Evolutionary conservation across 2,329 filamentous ascomycete species (phyloP).

Genomic region (Daldinia eschscholtzii): DNA sequence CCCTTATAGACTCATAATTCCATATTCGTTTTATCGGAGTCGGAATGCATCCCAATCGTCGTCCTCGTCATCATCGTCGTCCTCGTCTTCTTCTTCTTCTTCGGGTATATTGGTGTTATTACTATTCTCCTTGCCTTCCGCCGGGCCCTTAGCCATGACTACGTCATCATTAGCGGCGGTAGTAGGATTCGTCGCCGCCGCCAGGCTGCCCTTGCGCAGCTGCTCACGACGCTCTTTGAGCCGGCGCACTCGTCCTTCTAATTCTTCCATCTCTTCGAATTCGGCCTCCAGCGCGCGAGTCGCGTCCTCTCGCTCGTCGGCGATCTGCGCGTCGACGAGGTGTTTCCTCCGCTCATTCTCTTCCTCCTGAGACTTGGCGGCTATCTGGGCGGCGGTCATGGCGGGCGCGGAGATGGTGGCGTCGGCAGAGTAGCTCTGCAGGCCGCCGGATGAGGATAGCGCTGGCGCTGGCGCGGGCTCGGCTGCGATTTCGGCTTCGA

Average conservation of each 20-base stretch:
- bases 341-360: constrained; percentile 64
- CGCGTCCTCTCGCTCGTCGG: constrained; percentile 81
- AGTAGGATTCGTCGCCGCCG: constrained; percentile 31
- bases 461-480: constrained; percentile 8
- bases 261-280: constrained; percentile 84
- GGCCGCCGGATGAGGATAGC: constrained; percentile 17
- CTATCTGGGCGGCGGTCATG: constrained; percentile 73
- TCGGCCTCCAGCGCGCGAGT: constrained; percentile 79
- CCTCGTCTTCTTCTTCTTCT: constrained; percentile 36
- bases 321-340: constrained; percentile 67
- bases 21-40: constrained; percentile 53
- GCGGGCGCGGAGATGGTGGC: constrained; percentile 78
- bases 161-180: constrained; percentile 34
- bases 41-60: constrained; percentile 73
- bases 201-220: constrained; percentile 60
- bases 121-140: constrained; percentile 53
- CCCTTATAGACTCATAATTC: neutral
- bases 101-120: constrained; percentile 42
- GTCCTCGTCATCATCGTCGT: constrained; percentile 60
- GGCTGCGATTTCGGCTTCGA: constrained; percentile 78
- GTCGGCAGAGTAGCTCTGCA: constrained; percentile 54
- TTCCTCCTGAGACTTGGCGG: constrained; percentile 64
- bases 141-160: constrained; percentile 44
- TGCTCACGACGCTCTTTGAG: constrained; percentile 79
- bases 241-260: constrained; percentile 77